These are phyloP conservation scores for Elongisporangium prolatum DNA, from an alignment of 352 stramenopile genomes.

Conservation along the genomic window DNA sequence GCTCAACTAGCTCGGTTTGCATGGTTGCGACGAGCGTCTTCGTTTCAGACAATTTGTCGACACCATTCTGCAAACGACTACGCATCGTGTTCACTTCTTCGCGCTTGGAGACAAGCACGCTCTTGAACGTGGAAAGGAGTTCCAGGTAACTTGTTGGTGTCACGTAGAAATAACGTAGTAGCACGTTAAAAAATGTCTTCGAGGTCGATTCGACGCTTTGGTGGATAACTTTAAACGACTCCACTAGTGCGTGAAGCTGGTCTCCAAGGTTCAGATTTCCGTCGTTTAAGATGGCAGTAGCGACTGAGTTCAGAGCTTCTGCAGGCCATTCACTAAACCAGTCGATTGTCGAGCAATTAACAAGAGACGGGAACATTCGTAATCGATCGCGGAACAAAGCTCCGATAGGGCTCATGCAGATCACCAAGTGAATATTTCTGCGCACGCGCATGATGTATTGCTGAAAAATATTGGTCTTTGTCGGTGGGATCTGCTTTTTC, in stretches of 20 bases:
- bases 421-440: slow-evolving; percentile 89
- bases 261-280: neutral
- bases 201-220: slow-evolving; percentile 86
- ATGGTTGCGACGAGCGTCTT: slow-evolving; percentile 79
- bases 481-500: slow-evolving; percentile 88
- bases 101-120: slow-evolving; percentile 82
- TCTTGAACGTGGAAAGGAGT: slow-evolving; percentile 92
- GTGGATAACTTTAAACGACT: slow-evolving; percentile 85
- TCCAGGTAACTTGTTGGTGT: slow-evolving; percentile 93
- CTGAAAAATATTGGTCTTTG: slow-evolving; percentile 93
- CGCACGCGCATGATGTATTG: slow-evolving; percentile 92
- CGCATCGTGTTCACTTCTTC: slow-evolving; percentile 86
- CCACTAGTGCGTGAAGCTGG: slow-evolving; percentile 33
- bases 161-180: slow-evolving; percentile 92
- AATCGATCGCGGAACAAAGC: slow-evolving; percentile 89
- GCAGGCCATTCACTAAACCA: slow-evolving; percentile 88
- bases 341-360: slow-evolving; percentile 88
- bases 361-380: slow-evolving; percentile 87
- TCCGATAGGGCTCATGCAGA: slow-evolving; percentile 91
- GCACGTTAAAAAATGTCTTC: slow-evolving; percentile 79
- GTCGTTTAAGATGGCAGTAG: slow-evolving; percentile 35
- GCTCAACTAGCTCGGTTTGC: slow-evolving; percentile 78
- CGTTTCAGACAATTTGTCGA: slow-evolving; percentile 86
- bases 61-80: slow-evolving; percentile 84
- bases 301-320: slow-evolving; percentile 78